These are phyloP conservation scores for Penicillium frequentans DNA, from an alignment of 2,329 filamentous ascomycete species.

Conservation along the genomic window DNA sequence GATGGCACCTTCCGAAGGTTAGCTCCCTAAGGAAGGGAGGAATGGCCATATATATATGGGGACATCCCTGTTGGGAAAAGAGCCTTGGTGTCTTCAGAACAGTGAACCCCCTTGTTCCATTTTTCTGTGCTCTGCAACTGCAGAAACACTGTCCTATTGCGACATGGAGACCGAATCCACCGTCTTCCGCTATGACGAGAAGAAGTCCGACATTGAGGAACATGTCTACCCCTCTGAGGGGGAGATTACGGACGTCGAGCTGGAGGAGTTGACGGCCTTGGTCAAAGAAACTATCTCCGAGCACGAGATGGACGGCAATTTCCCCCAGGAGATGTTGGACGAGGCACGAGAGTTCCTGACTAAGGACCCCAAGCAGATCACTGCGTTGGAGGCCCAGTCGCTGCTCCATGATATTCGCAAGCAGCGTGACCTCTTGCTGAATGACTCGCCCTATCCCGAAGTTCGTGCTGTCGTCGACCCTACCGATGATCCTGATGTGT, in stretches of 20 bases:
- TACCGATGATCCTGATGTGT: conserved; percentile 28
- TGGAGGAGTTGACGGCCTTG: conserved; percentile 1
- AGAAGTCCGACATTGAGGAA: conserved; percentile 3
- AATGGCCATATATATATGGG: neutral
- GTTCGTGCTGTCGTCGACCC: conserved; percentile 29
- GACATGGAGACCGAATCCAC: neutral
- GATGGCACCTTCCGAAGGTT: too few relatives aligned
- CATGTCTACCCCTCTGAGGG: neutral
- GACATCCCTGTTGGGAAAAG: neutral
- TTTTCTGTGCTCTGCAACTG: neutral
- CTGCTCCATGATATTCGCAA: conserved; percentile 2
- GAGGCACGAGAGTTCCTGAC: conserved; percentile 2
- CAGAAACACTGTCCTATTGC: neutral
- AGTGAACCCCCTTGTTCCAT: neutral
- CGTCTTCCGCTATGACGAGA: neutral
- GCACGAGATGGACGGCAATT: conserved; percentile 8
- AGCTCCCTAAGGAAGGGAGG: neutral
- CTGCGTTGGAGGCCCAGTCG: neutral
- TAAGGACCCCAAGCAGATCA: conserved; percentile 3
- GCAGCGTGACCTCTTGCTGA: conserved; percentile 2
- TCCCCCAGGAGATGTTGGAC: conserved; percentile 6
- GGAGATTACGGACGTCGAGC: conserved; percentile 1
- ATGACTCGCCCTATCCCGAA: conserved; percentile 28
- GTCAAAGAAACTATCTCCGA: conserved; percentile 2
- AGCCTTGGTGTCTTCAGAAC: neutral